Conservation (phyloP, 495 filamentous ascomycete genomes). For the Xylaria intraflava region DNA sequence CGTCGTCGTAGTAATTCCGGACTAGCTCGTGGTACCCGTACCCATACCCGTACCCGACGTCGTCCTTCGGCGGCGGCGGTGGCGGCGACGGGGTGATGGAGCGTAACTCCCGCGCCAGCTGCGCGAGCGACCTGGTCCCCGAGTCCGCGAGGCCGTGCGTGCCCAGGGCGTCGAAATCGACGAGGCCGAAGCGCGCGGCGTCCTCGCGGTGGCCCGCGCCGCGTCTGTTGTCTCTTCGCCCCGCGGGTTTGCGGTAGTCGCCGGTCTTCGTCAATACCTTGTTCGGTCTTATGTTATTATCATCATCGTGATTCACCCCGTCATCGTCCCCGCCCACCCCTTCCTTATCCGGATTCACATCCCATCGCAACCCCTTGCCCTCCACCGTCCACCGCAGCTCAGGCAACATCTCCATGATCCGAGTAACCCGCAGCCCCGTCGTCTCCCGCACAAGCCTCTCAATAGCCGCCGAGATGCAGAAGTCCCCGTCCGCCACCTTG, state of each 20-base stretch:
- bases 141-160: not conserved
- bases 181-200: not conserved
- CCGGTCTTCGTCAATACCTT: not conserved
- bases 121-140: not conserved
- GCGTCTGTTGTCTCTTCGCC: not conserved
- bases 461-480: conserved; percentile 21
- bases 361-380: conserved; percentile 18
- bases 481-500: conserved; percentile 18
- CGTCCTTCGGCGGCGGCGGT: not conserved
- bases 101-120: not conserved
- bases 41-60: not conserved
- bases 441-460: conserved; percentile 17
- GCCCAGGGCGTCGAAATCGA: not conserved
- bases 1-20: not conserved
- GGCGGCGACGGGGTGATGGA: not conserved
- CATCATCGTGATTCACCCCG: not conserved
- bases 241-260: not conserved
- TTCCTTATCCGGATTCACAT: not conserved
- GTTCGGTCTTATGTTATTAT: no score
- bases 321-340: not conserved
- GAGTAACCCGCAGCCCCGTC: conserved; percentile 17
- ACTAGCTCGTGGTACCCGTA: not conserved
- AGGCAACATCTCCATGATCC: conserved; percentile 19
- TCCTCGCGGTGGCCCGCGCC: not conserved
- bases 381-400: conserved; percentile 15